Conservation (phyloP, 768 basidiomycete species). For the Lactifluus echinatus region DNA sequence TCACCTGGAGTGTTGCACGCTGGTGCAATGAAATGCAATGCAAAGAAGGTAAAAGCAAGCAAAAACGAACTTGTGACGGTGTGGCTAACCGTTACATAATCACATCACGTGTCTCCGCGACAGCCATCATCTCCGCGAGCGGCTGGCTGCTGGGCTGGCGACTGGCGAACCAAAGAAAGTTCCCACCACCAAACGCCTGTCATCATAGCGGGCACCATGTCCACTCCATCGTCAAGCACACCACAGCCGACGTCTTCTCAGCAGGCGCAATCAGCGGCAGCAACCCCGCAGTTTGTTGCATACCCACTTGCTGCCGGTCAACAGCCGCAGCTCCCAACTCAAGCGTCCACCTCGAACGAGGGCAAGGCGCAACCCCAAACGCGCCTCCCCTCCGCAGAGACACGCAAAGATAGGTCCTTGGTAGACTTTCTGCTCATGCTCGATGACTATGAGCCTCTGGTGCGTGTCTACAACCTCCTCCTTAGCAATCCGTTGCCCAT, state of each 20-base stretch:
- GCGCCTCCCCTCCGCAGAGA: constrained; percentile 69
- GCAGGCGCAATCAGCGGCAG: constrained; percentile 17
- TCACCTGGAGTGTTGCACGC: constrained; percentile 21
- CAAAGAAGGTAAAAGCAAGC: not conserved
- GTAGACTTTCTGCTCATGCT: constrained; percentile 94
- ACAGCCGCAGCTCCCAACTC: constrained; percentile 21
- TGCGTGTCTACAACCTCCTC: constrained; percentile 31
- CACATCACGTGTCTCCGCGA: not conserved
- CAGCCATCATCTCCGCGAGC: not conserved
- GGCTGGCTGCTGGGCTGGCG: no score
- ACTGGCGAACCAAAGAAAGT: no score
- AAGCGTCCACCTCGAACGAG: constrained; percentile 12
- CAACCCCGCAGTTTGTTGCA: constrained; percentile 17
- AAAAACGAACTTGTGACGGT: not conserved
- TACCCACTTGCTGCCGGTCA: constrained; percentile 20
- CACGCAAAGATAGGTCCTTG: constrained; percentile 80
- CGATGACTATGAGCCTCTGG: constrained; percentile 93
- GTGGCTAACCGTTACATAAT: not conserved
- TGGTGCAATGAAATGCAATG: not conserved
- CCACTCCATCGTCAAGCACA: constrained; percentile 16
- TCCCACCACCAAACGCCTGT: no score
- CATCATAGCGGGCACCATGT: constrained; percentile 11
- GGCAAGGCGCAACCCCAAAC: constrained; percentile 35
- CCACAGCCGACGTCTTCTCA: constrained; percentile 15
- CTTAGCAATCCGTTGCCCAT: not conserved